Conservation (phyloP, 345 rosid genomes). For the Heritiera littoralis region DNA sequence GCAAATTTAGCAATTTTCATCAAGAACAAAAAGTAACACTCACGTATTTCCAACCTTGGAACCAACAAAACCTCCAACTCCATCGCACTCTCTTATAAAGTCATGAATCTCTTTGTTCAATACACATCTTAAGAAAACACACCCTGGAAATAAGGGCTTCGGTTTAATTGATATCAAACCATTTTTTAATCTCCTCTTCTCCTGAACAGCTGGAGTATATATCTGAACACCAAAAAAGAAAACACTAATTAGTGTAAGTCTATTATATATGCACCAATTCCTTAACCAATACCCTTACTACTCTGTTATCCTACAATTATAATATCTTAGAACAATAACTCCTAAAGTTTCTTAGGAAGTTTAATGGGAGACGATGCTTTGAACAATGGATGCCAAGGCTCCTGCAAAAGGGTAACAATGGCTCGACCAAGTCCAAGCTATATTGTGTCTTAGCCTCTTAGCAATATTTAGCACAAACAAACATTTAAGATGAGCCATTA, state of each 20-base stretch:
- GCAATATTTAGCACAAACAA: neutral
- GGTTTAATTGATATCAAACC: constrained; percentile 63
- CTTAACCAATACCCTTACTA: neutral
- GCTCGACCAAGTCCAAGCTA: neutral
- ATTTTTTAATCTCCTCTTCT: constrained; percentile 66
- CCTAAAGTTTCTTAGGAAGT: neutral
- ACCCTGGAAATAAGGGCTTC: constrained; percentile 71
- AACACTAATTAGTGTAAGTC: neutral
- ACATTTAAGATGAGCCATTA: neutral
- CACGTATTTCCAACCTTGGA: constrained; percentile 79
- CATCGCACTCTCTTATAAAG: constrained; percentile 58
- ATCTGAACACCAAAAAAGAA: constrained; percentile 48
- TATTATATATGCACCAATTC: neutral
- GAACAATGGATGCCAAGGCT: neutral
- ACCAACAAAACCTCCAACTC: constrained; percentile 87
- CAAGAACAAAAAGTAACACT: constrained; percentile 30
- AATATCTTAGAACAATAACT: neutral
- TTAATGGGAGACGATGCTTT: neutral
- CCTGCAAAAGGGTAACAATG: neutral
- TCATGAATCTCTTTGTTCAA: constrained; percentile 88
- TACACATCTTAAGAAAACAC: constrained; percentile 71
- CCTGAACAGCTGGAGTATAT: constrained; percentile 72
- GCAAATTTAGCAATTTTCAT: no score
- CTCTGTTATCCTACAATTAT: no score
- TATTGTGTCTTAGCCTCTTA: neutral